Evolutionary conservation across 148 eudicot genomes (phyloP), one percentile per base, ranked within the genome.

Genomic region (Chenopodium suecicum): DNA sequence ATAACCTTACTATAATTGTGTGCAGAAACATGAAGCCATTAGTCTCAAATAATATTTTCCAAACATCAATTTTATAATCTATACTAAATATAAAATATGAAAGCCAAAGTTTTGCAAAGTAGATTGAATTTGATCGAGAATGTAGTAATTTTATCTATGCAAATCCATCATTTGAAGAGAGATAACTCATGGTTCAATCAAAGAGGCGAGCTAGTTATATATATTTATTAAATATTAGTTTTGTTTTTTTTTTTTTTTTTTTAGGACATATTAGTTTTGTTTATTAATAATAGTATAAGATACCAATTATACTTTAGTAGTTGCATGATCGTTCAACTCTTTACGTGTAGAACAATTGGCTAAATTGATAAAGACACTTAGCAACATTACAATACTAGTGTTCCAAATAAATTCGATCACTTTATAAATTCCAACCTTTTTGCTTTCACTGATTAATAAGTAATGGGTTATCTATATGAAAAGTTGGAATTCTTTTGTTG

Each of bases 291-390:
- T 48, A 48, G 13, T 9, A 9, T 9, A 48, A 48, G 54, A 50
- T 50, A 9, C 3, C 14, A 50, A 50, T 11, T 50, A 41, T 31
- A 34, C 72, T 69, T 69, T 32, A 69, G 46, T 69, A 69, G 50
- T 70, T 70, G 48, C 74, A 70, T 70, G 74, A 70, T 41, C 25
- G 19, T 70, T 41, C 4, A 37, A 37, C 48, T 37, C 32, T 68
- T 44, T 70, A 46, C 54, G 73, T 78, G 80, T 46, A 23, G 25
- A 78, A 78, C 52, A 47, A 68, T 65, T 76, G 76, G 84, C 70
- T 20, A 7, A 58, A 70, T 14, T 58, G 68, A 77, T 56, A 41
- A 76, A 68, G 63, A 75, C 74, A 66, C 62, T 73, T 29, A 67
- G 73, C 64, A 67, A 34, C 74, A 48, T 46, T 27, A 66, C 31